Evolutionary conservation across 1,284 basidiomycete genomes (phyloP), one percentile per base, ranked within the genome.

Genomic region (Sanguinoderma infundibulare): DNA sequence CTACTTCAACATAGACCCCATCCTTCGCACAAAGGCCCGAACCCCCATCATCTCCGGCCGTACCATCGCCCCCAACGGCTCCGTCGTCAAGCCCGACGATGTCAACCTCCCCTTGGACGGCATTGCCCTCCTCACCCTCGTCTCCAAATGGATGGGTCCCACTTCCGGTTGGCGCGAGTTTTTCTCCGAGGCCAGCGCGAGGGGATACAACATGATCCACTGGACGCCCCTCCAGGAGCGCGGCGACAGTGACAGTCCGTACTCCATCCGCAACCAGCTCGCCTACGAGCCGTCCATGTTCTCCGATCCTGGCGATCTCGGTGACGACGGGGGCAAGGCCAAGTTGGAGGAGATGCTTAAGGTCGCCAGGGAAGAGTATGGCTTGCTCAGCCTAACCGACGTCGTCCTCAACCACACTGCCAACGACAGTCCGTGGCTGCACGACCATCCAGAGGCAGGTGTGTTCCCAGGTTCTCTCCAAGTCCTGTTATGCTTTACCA

Each of bases 131-230:
- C 80, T 98, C 60, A 95, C 94, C 7, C 82, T 96, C 47, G 89
- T 98, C 49, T 96, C 95, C 2, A 98, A 98, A 76, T 98, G 96
- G 96, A 97, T 98, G 93, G 96, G 95, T 2, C 83, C 89, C 1
- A 76, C 94, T 32, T 75, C 78, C 12, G 79, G 87, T 35, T 98
- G 96, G 96, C 83, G 79, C 49, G 81, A 83, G 7, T 86, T 94
- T 72, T 91, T 96, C 67, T 82, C 85, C 54, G 94, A 96, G 75
- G 91, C 94, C 5, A 86, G 87, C 61, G 83, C 93, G 62, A 82
- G 96, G 54, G 96, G 96, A 0, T 98, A 98, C 81, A 98, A 95
- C 66, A 95, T 96, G 92, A 79, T 98, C 46, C 96, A 98, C 73
- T 98, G 93, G 81, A 94, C 96, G 1, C 96, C 96, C 0, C 80